Percentiles rank a stretch among this genome's conserved stretches.
Evolutionary conservation across 306 rosid species (phyloP).

Genomic region (Ochetophila trinervis): DNA sequence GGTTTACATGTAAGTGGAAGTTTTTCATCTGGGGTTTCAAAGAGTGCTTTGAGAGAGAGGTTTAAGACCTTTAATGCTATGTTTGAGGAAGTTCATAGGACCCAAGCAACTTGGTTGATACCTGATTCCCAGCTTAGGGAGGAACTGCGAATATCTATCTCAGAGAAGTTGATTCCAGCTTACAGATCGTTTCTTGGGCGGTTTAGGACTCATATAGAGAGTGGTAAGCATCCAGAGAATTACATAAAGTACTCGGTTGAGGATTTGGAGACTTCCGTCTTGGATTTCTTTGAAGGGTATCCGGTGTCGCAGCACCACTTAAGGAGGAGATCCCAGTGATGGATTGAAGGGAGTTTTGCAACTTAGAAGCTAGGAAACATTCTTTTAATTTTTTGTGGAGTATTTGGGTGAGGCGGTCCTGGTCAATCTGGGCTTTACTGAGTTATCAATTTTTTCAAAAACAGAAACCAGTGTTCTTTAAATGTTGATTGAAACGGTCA

Average conservation of each 20-base stretch:
- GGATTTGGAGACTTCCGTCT: constrained; percentile 69
- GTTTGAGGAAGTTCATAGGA: constrained; percentile 96
- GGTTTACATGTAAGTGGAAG: constrained; percentile 89
- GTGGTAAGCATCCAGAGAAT: constrained; percentile 92
- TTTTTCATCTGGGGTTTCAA: constrained; percentile 87
- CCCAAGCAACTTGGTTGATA: constrained; percentile 80
- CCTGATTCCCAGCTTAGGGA: constrained; percentile 97
- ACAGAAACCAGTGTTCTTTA: constrained; percentile 21
- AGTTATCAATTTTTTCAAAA: constrained; percentile 33
- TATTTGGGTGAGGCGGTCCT: constrained; percentile 44
- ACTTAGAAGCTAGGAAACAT: constrained; percentile 67
- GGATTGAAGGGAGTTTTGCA: constrained; percentile 42
- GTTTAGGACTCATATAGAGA: constrained; percentile 85
- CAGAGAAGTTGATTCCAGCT: constrained; percentile 88
- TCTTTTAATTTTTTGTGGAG: constrained; percentile 83
- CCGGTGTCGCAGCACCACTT: constrained; percentile 70
- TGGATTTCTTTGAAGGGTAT: constrained; percentile 90
- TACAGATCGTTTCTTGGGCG: constrained; percentile 93
- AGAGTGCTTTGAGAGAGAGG: constrained; percentile 89
- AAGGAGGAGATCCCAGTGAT: constrained; percentile 83
- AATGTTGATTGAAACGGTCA: constrained; percentile 30
- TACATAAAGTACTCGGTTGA: constrained; percentile 91
- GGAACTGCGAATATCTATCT: constrained; percentile 79
- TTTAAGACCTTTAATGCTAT: constrained; percentile 91
- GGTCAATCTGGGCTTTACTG: constrained; percentile 43